phyloP scores from a whole-genome alignment of 1,284 basidiomycete genomes.

The Pascua sp. region DNA sequence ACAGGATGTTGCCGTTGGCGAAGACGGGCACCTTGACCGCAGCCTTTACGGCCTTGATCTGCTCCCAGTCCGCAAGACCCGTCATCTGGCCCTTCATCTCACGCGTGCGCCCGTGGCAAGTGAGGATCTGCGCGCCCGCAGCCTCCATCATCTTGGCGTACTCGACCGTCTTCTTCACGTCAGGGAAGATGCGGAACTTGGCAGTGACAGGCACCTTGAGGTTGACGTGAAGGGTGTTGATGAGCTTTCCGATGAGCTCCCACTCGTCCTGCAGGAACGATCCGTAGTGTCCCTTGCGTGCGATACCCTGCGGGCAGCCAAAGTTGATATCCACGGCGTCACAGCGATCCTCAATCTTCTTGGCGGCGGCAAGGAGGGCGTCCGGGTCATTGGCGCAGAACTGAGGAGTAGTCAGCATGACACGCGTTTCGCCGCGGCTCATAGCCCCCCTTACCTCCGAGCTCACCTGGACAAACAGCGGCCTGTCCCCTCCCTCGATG shows the following conservation, averaged over 20 bases:
- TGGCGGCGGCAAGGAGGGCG: constrained; percentile 70
- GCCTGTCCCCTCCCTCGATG: constrained; percentile 61
- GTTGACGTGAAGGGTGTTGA: constrained; percentile 77
- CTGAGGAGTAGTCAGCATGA: constrained; percentile 33
- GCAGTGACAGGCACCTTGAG: constrained; percentile 88
- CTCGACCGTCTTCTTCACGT: constrained; percentile 78
- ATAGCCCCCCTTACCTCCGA: neutral
- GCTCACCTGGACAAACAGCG: constrained; percentile 72
- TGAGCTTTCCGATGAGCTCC: constrained; percentile 74
- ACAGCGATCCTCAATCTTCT: constrained; percentile 67
- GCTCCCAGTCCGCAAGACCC: constrained; percentile 78
- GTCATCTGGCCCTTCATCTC: constrained; percentile 80
- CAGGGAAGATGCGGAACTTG: constrained; percentile 89
- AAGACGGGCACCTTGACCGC: constrained; percentile 89
- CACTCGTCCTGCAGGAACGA: constrained; percentile 92
- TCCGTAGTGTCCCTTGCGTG: constrained; percentile 80
- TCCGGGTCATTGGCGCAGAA: constrained; percentile 90
- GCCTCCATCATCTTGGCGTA: constrained; percentile 93
- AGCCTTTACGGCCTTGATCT: constrained; percentile 79
- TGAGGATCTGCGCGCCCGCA: constrained; percentile 91
- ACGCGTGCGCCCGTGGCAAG: constrained; percentile 84
- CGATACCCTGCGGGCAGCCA: constrained; percentile 95
- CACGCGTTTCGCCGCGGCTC: neutral
- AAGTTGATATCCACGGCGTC: constrained; percentile 95
- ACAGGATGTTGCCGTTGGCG: constrained; percentile 95